Evolutionary conservation across 257 asterid species (phyloP).

Genomic region (Nicotiana undulata): DNA sequence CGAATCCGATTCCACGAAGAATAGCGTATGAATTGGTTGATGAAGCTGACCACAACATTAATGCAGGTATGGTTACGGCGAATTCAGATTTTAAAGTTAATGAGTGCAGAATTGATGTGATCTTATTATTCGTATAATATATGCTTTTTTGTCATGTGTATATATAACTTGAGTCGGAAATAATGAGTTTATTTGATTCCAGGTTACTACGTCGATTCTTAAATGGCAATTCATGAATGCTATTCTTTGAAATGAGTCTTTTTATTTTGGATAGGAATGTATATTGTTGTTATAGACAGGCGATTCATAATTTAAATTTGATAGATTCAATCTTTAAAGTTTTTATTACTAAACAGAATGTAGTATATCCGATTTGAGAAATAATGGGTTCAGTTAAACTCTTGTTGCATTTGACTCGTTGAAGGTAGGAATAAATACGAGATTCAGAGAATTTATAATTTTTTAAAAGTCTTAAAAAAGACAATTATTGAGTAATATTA

Average conservation of each 20-base stretch:
- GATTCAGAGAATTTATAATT: neutral
- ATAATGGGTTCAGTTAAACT: neutral
- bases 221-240: neutral
- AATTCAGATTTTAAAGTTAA: neutral
- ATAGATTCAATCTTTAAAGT: no score
- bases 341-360: no score
- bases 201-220: neutral
- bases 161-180: no score
- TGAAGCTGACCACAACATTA: neutral
- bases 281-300: no score
- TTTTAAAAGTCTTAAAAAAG: neutral
- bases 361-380: no score
- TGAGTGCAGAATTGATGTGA: neutral
- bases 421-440: neutral
- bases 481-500: neutral
- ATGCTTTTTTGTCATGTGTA: no score
- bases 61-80: neutral
- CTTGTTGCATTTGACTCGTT: neutral
- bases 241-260: no score
- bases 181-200: no score
- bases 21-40: neutral
- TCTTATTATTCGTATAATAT: no score
- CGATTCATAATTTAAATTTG: no score
- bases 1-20: slow-evolving; percentile 5
- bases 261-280: no score